These are phyloP conservation scores for Trametes cinnabarina DNA, from an alignment of 768 basidiomycete species.

Conservation along the genomic window DNA sequence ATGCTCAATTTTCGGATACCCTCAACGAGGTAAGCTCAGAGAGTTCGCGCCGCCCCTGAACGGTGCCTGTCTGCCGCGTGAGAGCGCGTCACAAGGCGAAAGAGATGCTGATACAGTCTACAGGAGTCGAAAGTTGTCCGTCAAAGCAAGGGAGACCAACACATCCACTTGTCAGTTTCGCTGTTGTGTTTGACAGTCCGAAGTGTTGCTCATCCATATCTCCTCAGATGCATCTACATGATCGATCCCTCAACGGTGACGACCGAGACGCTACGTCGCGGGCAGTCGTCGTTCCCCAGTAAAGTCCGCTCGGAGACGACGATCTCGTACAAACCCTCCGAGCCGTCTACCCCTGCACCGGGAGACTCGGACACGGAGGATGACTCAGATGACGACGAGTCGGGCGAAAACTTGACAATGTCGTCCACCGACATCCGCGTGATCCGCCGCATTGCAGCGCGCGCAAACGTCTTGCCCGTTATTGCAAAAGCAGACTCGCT, in stretches of 20 bases:
- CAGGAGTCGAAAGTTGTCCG: constrained; percentile 89
- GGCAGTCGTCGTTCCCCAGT: constrained; percentile 45
- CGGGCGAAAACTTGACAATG: constrained; percentile 56
- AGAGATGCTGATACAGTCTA: not conserved
- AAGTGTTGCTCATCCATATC: too few relatives aligned
- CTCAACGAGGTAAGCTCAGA: constrained; percentile 69
- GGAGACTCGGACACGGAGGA: constrained; percentile 47
- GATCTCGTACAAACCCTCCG: constrained; percentile 51
- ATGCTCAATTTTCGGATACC: constrained; percentile 79
- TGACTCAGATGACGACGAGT: constrained; percentile 51
- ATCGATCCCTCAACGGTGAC: constrained; percentile 74
- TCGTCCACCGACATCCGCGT: constrained; percentile 77
- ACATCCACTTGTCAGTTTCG: constrained; percentile 75
- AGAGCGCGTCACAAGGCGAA: not conserved
- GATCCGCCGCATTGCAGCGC: constrained; percentile 68
- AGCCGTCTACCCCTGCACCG: constrained; percentile 43
- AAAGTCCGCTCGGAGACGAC: constrained; percentile 68
- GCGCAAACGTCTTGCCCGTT: constrained; percentile 80
- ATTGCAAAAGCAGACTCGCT: constrained; percentile 80
- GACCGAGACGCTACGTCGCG: constrained; percentile 50
- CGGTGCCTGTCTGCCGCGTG: not conserved
- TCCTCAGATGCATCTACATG: constrained; percentile 88
- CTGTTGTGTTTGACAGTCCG: constrained; percentile 17
- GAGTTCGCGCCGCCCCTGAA: not conserved
- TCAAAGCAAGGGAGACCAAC: constrained; percentile 85